Evolutionary conservation across 176 grass and related monocot genomes (phyloP).

Genomic region (Aegilops longissima): DNA sequence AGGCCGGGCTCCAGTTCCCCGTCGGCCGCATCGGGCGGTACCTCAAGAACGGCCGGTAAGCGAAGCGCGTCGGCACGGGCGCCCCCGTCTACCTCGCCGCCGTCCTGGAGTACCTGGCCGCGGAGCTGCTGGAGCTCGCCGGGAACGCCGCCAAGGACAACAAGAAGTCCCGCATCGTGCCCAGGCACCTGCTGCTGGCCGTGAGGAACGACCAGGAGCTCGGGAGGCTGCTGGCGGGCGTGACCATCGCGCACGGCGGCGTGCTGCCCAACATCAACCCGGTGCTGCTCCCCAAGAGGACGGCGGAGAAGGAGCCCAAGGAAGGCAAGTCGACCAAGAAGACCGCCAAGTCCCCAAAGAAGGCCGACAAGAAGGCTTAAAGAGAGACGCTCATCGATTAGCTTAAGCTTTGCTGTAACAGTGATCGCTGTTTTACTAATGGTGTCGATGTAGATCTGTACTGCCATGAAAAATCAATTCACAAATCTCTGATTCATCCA

Average conservation of each 20-base stretch:
- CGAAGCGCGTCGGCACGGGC: conserved; percentile 58
- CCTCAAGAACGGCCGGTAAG: conserved; percentile 77
- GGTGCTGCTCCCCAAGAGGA: conserved; percentile 60
- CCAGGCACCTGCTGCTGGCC: conserved; percentile 57
- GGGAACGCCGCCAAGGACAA: conserved; percentile 66
- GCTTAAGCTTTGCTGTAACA: too few species aligned
- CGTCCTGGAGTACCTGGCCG: conserved; percentile 76
- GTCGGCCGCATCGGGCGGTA: conserved; percentile 69
- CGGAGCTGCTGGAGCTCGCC: conserved; percentile 66
- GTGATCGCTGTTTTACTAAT: too few species aligned
- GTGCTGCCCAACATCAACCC: conserved; percentile 68
- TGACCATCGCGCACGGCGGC: conserved; percentile 59
- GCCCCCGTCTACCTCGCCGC: conserved; percentile 78
- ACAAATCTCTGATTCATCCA: too few species aligned
- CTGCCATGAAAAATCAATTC: too few species aligned
- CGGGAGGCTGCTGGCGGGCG: conserved; percentile 51
- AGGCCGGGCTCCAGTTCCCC: conserved; percentile 78
- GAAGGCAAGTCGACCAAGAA: conserved; percentile 32
- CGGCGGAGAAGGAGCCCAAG: conserved; percentile 34
- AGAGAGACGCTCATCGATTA: too few species aligned
- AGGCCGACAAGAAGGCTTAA: neutral
- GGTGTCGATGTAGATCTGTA: too few species aligned
- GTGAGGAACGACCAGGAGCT: conserved; percentile 73
- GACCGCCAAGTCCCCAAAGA: conserved; percentile 40
- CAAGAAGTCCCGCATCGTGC: conserved; percentile 67